Evolutionary conservation across 2,329 filamentous ascomycete genomes (phyloP).

Genomic region (Pyrenochaeta sp.): DNA sequence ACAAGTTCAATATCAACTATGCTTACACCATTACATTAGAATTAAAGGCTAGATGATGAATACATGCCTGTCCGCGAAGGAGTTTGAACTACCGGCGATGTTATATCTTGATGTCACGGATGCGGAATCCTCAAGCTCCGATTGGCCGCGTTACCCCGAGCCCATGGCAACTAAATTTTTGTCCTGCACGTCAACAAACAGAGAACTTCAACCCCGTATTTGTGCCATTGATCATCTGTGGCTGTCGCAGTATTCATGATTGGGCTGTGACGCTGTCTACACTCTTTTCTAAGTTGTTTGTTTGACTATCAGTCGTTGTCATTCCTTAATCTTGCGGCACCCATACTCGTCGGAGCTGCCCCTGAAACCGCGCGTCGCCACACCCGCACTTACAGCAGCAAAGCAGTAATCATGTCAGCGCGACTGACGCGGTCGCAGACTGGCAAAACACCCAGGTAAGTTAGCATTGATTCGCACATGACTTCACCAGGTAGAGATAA

Average conservation of each 20-base stretch:
- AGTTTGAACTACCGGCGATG: too few relatives aligned
- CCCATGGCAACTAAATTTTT: slow-evolving; percentile 18
- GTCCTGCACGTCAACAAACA: slow-evolving; percentile 35
- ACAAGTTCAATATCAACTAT: neutral
- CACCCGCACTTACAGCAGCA: slow-evolving; percentile 8
- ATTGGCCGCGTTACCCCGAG: slow-evolving; percentile 4
- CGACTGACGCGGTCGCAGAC: slow-evolving; percentile 58
- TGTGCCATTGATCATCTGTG: slow-evolving; percentile 16
- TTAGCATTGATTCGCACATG: slow-evolving; percentile 2
- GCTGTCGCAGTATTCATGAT: slow-evolving; percentile 13
- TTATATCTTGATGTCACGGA: slow-evolving; percentile 1
- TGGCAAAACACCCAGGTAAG: slow-evolving; percentile 59
- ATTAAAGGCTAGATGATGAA: neutral
- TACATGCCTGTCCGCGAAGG: neutral
- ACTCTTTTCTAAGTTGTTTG: slow-evolving; percentile 2
- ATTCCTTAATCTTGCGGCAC: neutral
- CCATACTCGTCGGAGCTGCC: neutral
- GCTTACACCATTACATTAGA: neutral
- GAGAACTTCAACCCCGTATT: slow-evolving; percentile 3
- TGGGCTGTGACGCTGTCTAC: slow-evolving; percentile 12
- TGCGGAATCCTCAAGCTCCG: slow-evolving; percentile 1
- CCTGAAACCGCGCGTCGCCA: slow-evolving; percentile 26
- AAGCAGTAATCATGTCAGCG: slow-evolving; percentile 42
- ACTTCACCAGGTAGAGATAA: neutral
- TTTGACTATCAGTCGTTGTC: neutral